These are phyloP conservation scores for Phenoliferia sp. DNA, from an alignment of 1,284 basidiomycete genomes.

Conservation along the genomic window DNA sequence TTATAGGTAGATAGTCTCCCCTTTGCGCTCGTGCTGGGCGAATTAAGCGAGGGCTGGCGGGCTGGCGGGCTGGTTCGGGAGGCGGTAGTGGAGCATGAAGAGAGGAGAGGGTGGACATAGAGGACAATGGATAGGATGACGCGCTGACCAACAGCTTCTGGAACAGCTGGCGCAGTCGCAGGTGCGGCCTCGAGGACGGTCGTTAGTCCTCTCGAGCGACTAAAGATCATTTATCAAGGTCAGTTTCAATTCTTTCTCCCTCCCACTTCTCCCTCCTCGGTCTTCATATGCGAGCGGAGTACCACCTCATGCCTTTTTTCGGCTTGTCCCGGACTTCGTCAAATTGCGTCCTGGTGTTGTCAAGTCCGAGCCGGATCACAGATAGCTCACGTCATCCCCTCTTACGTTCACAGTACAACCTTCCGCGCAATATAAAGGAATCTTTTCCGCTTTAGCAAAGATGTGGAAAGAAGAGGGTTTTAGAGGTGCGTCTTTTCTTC, in stretches of 20 bases:
- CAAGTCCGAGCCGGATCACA: too few relatives aligned
- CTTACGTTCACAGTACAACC: constrained; percentile 1
- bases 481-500: constrained; percentile 19
- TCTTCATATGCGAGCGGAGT: too few relatives aligned
- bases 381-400: not conserved
- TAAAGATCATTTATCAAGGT: constrained; percentile 34
- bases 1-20: constrained; percentile 1
- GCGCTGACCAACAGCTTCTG: not conserved
- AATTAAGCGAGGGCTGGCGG: not conserved
- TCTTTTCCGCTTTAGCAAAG: constrained; percentile 30
- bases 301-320: too few relatives aligned
- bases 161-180: constrained; percentile 33
- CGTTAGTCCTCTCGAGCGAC: constrained; percentile 35
- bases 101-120: not conserved
- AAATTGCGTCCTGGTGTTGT: too few relatives aligned
- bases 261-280: too few relatives aligned
- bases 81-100: not conserved
- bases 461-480: constrained; percentile 38
- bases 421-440: constrained; percentile 37
- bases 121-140: not conserved
- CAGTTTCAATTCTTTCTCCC: too few relatives aligned
- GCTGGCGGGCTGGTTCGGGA: too few relatives aligned
- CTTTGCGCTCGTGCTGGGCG: not conserved
- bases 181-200: constrained; percentile 35
- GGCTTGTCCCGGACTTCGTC: too few relatives aligned